Conservation (phyloP, 208 protist genomes). For the Wallacemonas sp. region DNA sequence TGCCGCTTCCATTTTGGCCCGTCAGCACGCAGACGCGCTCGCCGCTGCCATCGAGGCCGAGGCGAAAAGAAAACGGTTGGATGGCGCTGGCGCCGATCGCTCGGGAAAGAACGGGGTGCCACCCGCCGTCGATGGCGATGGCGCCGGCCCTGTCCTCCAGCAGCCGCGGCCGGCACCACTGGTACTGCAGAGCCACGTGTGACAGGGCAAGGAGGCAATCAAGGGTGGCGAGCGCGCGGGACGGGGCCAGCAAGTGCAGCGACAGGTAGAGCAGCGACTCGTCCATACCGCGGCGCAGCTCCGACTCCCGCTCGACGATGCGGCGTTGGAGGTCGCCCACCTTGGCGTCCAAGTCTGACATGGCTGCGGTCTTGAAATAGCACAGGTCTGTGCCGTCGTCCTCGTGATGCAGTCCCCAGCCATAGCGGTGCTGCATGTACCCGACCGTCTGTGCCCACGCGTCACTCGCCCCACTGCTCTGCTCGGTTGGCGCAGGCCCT, state of each 20-base stretch:
- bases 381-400: conserved; percentile 22
- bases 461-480: not conserved
- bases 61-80: conserved; percentile 50
- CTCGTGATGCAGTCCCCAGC: conserved; percentile 44
- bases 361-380: conserved; percentile 74
- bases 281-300: conserved; percentile 63
- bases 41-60: conserved; percentile 18
- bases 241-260: conserved; percentile 58
- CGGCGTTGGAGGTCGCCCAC: conserved; percentile 75
- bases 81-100: conserved; percentile 40
- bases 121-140: conserved; percentile 59
- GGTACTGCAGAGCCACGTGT: conserved; percentile 56
- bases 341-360: conserved; percentile 62
- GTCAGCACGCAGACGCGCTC: conserved; percentile 75
- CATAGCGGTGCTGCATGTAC: conserved; percentile 30
- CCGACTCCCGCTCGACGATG: conserved; percentile 61
- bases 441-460: conserved; percentile 6
- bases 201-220: conserved; percentile 81
- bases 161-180: conserved; percentile 60
- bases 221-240: conserved; percentile 57
- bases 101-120: conserved; percentile 70
- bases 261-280: conserved; percentile 60
- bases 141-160: conserved; percentile 28
- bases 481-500: not conserved
- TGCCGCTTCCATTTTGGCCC: conserved; percentile 91